Conservation (phyloP, 1,284 basidiomycete genomes). For the Heterobasidion irregulare region DNA sequence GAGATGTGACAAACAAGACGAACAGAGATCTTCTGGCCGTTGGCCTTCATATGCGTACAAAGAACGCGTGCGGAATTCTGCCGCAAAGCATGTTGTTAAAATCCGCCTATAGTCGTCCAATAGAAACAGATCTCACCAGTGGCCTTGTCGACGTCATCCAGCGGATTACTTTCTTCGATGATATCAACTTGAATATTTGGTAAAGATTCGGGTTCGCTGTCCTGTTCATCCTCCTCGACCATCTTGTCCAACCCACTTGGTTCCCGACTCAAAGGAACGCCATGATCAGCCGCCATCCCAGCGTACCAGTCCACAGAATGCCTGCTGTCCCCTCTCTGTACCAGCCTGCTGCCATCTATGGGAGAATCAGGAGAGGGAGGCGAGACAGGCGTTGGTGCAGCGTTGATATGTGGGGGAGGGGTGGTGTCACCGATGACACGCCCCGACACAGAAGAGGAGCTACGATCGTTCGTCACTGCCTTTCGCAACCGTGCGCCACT, state of each 20-base stretch:
- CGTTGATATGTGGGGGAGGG: slow-evolving; percentile 67
- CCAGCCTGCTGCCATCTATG: slow-evolving; percentile 5
- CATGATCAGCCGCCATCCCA: slow-evolving; percentile 73
- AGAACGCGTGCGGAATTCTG: slow-evolving; percentile 70
- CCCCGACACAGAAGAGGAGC: slow-evolving; percentile 61
- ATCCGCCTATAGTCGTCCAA: too few relatives aligned
- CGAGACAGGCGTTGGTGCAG: slow-evolving; percentile 28
- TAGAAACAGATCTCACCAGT: slow-evolving; percentile 32
- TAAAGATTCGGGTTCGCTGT: slow-evolving; percentile 19
- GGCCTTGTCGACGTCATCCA: slow-evolving; percentile 75
- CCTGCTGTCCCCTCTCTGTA: slow-evolving; percentile 38
- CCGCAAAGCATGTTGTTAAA: too few relatives aligned
- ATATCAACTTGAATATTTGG: slow-evolving; percentile 56
- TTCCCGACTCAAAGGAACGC: slow-evolving; percentile 23
- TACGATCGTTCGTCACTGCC: slow-evolving; percentile 81
- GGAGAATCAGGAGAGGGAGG: slow-evolving; percentile 29
- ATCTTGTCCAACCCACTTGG: slow-evolving; percentile 40
- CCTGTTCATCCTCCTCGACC: slow-evolving; percentile 48
- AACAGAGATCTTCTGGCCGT: slow-evolving; percentile 81
- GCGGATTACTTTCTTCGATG: slow-evolving; percentile 39
- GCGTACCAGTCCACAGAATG: slow-evolving; percentile 92
- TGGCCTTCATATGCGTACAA: slow-evolving; percentile 82
- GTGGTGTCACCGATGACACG: slow-evolving; percentile 70
- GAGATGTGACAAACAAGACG: slow-evolving; percentile 20
- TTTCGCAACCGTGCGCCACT: slow-evolving; percentile 72